Percentiles rank a stretch among this genome's conserved stretches.
These are phyloP conservation scores for Penicillium frequentans DNA, from an alignment of 2,329 filamentous ascomycete genomes.

Conservation along the genomic window DNA sequence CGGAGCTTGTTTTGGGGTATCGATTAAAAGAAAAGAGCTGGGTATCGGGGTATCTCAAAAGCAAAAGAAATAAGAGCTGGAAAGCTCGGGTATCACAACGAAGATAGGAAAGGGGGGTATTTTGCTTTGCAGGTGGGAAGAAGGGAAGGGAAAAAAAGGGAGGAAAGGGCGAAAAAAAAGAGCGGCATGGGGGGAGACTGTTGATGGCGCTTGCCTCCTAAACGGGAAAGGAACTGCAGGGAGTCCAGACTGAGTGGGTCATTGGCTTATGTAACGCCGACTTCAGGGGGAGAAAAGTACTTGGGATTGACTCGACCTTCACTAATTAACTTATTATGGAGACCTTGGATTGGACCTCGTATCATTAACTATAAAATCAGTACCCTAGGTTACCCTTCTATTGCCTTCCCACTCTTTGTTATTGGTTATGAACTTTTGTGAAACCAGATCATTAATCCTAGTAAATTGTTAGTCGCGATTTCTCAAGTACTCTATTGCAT, in stretches of 20 bases:
- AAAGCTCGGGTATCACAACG: conserved; percentile 29
- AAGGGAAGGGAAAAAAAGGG: conserved; percentile 20
- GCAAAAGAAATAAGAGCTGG: conserved; percentile 28
- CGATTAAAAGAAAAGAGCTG: conserved; percentile 23
- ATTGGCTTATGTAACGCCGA: conserved; percentile 17
- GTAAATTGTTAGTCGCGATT: background rate
- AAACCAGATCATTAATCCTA: background rate
- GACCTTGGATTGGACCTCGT: background rate
- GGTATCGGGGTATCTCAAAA: conserved; percentile 27
- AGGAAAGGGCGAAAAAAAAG: conserved; percentile 21
- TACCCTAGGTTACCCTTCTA: background rate
- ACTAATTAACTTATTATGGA: background rate
- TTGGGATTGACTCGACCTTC: background rate
- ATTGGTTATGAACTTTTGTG: background rate
- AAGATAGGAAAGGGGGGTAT: conserved; percentile 21
- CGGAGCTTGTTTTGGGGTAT: conserved; percentile 18
- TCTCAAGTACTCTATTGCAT: background rate
- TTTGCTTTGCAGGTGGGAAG: conserved; percentile 16
- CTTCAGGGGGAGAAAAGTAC: conserved; percentile 15
- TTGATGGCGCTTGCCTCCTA: conserved; percentile 19
- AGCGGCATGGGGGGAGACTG: conserved; percentile 12
- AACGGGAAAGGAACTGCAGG: conserved; percentile 28
- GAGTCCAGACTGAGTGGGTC: conserved; percentile 21
- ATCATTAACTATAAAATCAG: background rate
- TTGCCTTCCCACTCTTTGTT: background rate